These are phyloP conservation scores for Thoreauomyces humboldtii DNA, from an alignment of 192 early-diverging fungal species.

Conservation along the genomic window DNA sequence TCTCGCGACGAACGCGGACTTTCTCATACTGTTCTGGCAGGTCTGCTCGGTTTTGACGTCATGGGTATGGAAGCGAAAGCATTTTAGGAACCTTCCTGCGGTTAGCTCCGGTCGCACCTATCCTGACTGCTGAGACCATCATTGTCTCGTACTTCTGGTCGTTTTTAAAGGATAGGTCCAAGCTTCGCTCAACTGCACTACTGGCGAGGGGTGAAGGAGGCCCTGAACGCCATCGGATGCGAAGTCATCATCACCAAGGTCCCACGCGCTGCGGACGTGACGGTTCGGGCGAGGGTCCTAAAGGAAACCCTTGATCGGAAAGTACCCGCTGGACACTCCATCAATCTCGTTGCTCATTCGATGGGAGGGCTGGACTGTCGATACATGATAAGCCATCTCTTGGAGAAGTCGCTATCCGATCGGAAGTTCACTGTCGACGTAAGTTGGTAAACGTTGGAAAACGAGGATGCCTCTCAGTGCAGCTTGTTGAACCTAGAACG, in stretches of 20 bases:
- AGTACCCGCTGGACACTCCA: constrained; percentile 33
- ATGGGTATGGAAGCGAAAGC: too few relatives aligned
- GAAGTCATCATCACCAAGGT: constrained; percentile 74
- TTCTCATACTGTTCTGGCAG: constrained; percentile 14
- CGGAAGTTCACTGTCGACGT: constrained; percentile 15
- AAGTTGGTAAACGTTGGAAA: too few relatives aligned
- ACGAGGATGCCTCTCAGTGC: too few relatives aligned
- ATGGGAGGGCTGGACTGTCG: constrained; percentile 90
- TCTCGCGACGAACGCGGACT: neutral
- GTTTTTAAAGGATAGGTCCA: constrained; percentile 5
- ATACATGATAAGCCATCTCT: constrained; percentile 75
- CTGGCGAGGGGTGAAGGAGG: constrained; percentile 79
- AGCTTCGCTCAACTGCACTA: constrained; percentile 66
- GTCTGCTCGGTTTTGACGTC: constrained; percentile 84
- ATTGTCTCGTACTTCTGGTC: neutral
- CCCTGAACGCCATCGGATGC: constrained; percentile 69
- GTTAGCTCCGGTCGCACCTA: neutral
- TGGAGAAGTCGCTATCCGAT: constrained; percentile 48
- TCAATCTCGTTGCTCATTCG: constrained; percentile 85
- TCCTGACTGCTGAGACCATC: neutral
- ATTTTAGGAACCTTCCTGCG: too few relatives aligned
- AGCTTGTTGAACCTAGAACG: too few relatives aligned
- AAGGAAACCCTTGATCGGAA: constrained; percentile 55
- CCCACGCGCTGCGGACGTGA: constrained; percentile 67
- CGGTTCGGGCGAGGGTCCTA: constrained; percentile 66